phyloP scores from a whole-genome alignment of 164 flowering plant species.

The Warburgia ugandensis region DNA sequence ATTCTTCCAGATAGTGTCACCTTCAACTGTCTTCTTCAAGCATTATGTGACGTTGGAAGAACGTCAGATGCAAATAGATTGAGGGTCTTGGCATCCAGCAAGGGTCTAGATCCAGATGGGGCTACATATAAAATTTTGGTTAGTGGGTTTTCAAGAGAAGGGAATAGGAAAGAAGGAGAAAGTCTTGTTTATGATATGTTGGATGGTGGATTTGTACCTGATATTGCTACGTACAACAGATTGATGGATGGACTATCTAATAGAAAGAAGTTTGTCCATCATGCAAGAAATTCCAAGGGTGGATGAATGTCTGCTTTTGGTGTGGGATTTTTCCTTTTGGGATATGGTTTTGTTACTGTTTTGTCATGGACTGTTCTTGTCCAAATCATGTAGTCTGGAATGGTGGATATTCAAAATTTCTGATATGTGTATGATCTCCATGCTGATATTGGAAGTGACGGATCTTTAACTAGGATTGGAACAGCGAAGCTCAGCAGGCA shows the following conservation, averaged over 20 bases:
- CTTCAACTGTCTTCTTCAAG: slow-evolving; percentile 57
- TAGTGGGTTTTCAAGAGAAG: slow-evolving; percentile 56
- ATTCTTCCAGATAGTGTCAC: slow-evolving; percentile 69
- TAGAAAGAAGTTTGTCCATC: slow-evolving; percentile 6
- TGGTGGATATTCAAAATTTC: no score
- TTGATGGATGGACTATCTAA: slow-evolving; percentile 40
- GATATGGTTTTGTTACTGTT: no score
- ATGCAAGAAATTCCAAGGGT: neutral
- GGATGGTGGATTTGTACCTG: slow-evolving; percentile 71
- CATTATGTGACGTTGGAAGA: slow-evolving; percentile 48
- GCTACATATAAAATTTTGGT: slow-evolving; percentile 53
- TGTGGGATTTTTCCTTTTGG: neutral
- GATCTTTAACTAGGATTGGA: no score
- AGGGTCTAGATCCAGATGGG: slow-evolving; percentile 56
- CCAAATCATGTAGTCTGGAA: no score
- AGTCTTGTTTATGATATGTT: slow-evolving; percentile 71
- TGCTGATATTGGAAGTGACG: no score
- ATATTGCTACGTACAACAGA: slow-evolving; percentile 67
- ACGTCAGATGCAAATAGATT: slow-evolving; percentile 55
- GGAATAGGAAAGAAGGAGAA: slow-evolving; percentile 56
- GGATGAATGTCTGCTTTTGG: neutral
- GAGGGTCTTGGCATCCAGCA: slow-evolving; percentile 56
- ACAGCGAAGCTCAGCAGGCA: no score
- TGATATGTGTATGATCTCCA: no score
- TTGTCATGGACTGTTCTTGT: no score